Percentiles rank a stretch among this genome's conserved stretches.
Evolutionary conservation across 805 yeast species (phyloP).

Genomic region (Nakazawaea anatomiae): DNA sequence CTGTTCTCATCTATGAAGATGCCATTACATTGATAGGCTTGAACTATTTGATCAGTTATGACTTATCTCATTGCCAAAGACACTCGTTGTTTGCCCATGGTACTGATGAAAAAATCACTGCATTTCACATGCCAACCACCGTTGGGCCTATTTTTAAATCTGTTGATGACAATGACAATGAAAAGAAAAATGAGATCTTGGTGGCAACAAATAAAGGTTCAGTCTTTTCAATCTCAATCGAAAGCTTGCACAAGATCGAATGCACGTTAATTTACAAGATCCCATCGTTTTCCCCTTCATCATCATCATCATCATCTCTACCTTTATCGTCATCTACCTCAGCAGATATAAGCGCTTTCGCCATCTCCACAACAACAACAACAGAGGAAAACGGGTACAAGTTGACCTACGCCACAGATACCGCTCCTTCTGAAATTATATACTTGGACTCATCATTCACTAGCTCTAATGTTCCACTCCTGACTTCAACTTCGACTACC

Average conservation of each 20-base stretch:
- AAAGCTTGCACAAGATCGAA: neutral
- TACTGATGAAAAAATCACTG: neutral
- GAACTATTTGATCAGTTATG: constrained; percentile 4
- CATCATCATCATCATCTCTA: no score
- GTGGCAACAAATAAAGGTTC: neutral
- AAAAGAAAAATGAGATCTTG: neutral
- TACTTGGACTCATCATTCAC: neutral
- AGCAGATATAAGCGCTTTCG: no score
- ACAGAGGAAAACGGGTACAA: neutral
- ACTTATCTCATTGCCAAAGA: neutral
- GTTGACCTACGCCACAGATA: neutral
- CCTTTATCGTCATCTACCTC: no score
- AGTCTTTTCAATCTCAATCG: neutral
- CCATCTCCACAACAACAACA: no score
- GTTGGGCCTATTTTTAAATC: neutral
- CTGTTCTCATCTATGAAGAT: constrained; percentile 18
- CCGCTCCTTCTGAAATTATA: neutral
- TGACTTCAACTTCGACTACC: neutral
- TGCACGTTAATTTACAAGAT: neutral
- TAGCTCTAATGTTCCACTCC: no score
- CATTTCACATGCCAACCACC: neutral
- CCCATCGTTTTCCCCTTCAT: neutral
- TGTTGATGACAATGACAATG: neutral
- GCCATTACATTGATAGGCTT: constrained; percentile 2
- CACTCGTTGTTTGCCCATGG: neutral